Percentiles rank a stretch among this genome's conserved stretches.
These are phyloP conservation scores for Gautieria morchelliformis DNA, from an alignment of 768 basidiomycete genomes.

Conservation along the genomic window DNA sequence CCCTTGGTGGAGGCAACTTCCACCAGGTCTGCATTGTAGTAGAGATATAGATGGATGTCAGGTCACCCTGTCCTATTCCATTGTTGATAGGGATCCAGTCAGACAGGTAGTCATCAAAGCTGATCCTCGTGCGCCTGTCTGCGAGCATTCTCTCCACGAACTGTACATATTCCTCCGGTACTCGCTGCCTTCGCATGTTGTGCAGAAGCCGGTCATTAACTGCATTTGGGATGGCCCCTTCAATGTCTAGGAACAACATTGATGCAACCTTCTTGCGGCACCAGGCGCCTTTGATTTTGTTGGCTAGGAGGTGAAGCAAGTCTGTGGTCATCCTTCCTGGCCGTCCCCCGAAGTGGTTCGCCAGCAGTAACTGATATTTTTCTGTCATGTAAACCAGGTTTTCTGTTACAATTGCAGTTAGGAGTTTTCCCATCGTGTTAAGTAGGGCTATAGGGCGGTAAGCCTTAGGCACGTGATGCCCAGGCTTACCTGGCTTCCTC, in stretches of 20 bases:
- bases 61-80: constrained; percentile 21
- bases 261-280: constrained; percentile 14
- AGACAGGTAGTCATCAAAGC: constrained; percentile 20
- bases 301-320: constrained; percentile 21
- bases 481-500: constrained; percentile 24
- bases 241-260: constrained; percentile 21
- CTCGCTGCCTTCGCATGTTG: constrained; percentile 14
- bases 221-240: constrained; percentile 20
- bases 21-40: constrained; percentile 17
- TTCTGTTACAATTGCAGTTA: constrained; percentile 14
- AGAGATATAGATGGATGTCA: constrained; percentile 18
- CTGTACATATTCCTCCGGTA: constrained; percentile 18
- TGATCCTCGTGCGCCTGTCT: constrained; percentile 14
- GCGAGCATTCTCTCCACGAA: constrained; percentile 13
- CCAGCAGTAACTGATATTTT: constrained; percentile 20
- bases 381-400: constrained; percentile 20
- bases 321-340: constrained; percentile 18
- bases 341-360: no score
- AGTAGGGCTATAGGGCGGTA: constrained; percentile 30
- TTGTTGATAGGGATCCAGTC: constrained; percentile 3
- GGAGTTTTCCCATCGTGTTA: constrained; percentile 22
- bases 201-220: constrained; percentile 13
- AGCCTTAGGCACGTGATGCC: constrained; percentile 25
- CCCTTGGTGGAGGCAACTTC: constrained; percentile 9
- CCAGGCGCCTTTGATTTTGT: constrained; percentile 28